phyloP scores from a whole-genome alignment of 73 alveolate genomes.

The Paramecium bursaria region DNA sequence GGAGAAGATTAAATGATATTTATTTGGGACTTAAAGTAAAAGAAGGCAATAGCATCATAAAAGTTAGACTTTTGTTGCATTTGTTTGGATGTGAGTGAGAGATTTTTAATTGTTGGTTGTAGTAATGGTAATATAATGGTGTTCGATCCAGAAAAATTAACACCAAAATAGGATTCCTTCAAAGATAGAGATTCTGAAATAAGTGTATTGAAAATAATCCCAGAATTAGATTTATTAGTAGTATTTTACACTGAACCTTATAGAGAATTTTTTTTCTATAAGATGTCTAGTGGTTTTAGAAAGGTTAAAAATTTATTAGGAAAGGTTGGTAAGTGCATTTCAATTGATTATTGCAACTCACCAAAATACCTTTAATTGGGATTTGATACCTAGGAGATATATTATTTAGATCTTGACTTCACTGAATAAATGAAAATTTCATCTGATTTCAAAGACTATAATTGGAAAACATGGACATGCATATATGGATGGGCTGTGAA shows the following conservation, averaged over 20 bases:
- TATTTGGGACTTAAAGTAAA: constrained; percentile 89
- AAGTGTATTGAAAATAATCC: constrained; percentile 89
- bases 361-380: constrained; percentile 87
- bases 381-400: constrained; percentile 86
- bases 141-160: constrained; percentile 84
- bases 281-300: constrained; percentile 81
- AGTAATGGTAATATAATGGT: constrained; percentile 80
- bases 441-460: constrained; percentile 81
- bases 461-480: constrained; percentile 84
- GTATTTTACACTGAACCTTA: constrained; percentile 89
- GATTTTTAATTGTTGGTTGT: constrained; percentile 94
- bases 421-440: constrained; percentile 76
- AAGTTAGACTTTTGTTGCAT: constrained; percentile 84
- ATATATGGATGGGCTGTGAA: constrained; percentile 95
- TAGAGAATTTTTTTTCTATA: constrained; percentile 87
- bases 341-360: constrained; percentile 91
- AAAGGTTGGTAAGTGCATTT: constrained; percentile 86
- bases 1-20: constrained; percentile 96
- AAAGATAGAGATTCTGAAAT: constrained; percentile 88
- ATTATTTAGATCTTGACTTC: constrained; percentile 74
- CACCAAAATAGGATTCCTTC: constrained; percentile 72
- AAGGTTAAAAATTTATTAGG: constrained; percentile 85
- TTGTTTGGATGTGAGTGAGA: constrained; percentile 85
- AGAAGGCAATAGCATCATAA: constrained; percentile 77
- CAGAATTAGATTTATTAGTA: constrained; percentile 88